Conservation (phyloP, 2,329 filamentous ascomycete species). For the Fusarium miscanthi region DNA sequence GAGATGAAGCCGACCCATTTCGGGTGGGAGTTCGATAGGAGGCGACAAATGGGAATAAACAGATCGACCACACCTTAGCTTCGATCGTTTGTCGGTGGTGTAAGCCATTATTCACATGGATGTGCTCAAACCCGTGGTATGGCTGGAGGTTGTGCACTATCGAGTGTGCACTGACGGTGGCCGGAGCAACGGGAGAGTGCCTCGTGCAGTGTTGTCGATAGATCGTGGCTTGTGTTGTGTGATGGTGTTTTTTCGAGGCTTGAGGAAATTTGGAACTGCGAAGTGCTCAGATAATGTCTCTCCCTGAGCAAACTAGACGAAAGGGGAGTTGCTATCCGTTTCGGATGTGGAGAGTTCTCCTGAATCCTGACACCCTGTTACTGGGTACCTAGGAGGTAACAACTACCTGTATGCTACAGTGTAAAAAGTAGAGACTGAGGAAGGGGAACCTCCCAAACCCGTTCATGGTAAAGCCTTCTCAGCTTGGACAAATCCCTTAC, state of each 20-base stretch:
- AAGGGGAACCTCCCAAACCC: neutral
- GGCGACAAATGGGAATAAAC: neutral
- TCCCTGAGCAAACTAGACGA: neutral
- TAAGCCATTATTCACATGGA: neutral
- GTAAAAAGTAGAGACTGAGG: neutral
- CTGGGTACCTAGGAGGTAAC: neutral
- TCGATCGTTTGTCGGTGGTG: neutral
- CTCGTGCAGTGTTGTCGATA: neutral
- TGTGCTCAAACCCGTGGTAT: neutral
- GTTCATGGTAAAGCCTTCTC: neutral
- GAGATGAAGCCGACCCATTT: constrained; percentile 14
- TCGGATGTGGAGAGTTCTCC: neutral
- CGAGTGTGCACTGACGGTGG: neutral
- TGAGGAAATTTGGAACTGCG: neutral
- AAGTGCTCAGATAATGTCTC: neutral
- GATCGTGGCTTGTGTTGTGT: neutral
- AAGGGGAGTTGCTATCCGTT: neutral
- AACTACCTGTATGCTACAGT: neutral
- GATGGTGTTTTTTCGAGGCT: neutral
- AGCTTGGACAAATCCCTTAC: neutral
- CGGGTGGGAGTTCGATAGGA: constrained; percentile 3
- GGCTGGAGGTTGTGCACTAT: neutral
- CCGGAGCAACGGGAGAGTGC: neutral
- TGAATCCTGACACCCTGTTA: neutral
- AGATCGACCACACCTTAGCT: neutral